phyloP scores from a whole-genome alignment of 768 basidiomycete species.

The Dentipellis sp. region DNA sequence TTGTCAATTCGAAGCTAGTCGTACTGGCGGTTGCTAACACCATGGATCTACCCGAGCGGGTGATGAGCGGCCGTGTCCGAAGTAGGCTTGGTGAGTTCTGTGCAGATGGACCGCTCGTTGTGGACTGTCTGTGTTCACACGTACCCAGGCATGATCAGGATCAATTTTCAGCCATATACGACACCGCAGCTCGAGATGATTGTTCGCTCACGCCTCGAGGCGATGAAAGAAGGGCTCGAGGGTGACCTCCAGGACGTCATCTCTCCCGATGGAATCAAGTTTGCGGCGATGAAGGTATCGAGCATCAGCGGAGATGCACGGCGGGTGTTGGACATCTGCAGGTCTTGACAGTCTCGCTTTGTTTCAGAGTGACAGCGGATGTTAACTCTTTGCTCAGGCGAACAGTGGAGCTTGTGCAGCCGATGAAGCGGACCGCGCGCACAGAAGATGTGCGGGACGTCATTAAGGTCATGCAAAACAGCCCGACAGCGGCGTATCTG shows the following conservation, averaged over 20 bases:
- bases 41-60: conserved; percentile 94
- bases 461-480: conserved; percentile 81
- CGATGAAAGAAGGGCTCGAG: conserved; percentile 42
- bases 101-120: not conserved
- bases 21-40: conserved; percentile 98
- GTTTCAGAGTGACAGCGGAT: conserved; percentile 10
- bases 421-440: conserved; percentile 41
- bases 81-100: conserved; percentile 70
- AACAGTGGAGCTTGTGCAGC: conserved; percentile 70
- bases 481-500: conserved; percentile 79
- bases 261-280: conserved; percentile 64
- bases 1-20: conserved; percentile 78
- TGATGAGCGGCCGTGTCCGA: conserved; percentile 85
- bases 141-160: conserved; percentile 67
- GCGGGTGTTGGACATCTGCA: conserved; percentile 86
- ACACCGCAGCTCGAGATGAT: conserved; percentile 75
- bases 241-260: conserved; percentile 45
- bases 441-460: conserved; percentile 71
- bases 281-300: conserved; percentile 74
- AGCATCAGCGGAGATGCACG: conserved; percentile 90
- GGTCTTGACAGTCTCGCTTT: conserved; percentile 30
- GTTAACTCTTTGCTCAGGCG: conserved; percentile 36
- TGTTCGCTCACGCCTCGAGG: conserved; percentile 69
- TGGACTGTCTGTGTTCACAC: not conserved
- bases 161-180: conserved; percentile 87